Evolutionary conservation across 345 rosid species (phyloP).

Genomic region (Acer campestre): DNA sequence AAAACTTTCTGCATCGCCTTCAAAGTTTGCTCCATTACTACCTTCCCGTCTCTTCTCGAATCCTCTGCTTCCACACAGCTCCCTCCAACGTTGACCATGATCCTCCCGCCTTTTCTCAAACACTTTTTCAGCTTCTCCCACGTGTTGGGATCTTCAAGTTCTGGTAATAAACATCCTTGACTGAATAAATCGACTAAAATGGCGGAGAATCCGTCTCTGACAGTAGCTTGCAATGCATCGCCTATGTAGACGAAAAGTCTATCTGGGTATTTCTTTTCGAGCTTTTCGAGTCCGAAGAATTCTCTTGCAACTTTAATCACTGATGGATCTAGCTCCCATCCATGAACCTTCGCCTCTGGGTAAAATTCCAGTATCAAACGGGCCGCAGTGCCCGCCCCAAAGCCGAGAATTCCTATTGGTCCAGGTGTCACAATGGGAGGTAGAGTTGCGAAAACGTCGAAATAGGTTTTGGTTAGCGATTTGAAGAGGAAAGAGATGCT

Average conservation of each 20-base stretch:
- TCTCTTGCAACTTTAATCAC: slow-evolving; percentile 79
- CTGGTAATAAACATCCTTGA: slow-evolving; percentile 70
- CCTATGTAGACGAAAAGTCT: slow-evolving; percentile 69
- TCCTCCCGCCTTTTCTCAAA: slow-evolving; percentile 70
- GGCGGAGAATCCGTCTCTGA: slow-evolving; percentile 61
- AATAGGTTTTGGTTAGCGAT: slow-evolving; percentile 71
- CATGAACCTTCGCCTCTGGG: slow-evolving; percentile 58
- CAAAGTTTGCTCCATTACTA: slow-evolving; percentile 72
- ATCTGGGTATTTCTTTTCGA: slow-evolving; percentile 58
- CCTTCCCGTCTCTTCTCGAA: slow-evolving; percentile 57
- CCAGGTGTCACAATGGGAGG: slow-evolving; percentile 77
- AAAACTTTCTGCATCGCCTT: slow-evolving; percentile 67
- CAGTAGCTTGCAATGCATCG: slow-evolving; percentile 57
- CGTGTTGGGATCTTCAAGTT: slow-evolving; percentile 79
- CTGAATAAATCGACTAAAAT: slow-evolving; percentile 71
- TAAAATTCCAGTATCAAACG: slow-evolving; percentile 68
- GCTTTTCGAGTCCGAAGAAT: slow-evolving; percentile 65
- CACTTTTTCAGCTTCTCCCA: slow-evolving; percentile 60
- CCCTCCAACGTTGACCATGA: slow-evolving; percentile 71
- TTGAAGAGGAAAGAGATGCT: slow-evolving; percentile 76
- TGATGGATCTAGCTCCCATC: slow-evolving; percentile 93
- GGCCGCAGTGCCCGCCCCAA: slow-evolving; percentile 86
- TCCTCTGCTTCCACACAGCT: slow-evolving; percentile 79
- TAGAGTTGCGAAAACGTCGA: slow-evolving; percentile 80
- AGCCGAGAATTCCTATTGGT: slow-evolving; percentile 76